Base-by-base conservation (phyloP, 1,284 basidiomycete genomes). In the Porodaedalea pini region DNA sequence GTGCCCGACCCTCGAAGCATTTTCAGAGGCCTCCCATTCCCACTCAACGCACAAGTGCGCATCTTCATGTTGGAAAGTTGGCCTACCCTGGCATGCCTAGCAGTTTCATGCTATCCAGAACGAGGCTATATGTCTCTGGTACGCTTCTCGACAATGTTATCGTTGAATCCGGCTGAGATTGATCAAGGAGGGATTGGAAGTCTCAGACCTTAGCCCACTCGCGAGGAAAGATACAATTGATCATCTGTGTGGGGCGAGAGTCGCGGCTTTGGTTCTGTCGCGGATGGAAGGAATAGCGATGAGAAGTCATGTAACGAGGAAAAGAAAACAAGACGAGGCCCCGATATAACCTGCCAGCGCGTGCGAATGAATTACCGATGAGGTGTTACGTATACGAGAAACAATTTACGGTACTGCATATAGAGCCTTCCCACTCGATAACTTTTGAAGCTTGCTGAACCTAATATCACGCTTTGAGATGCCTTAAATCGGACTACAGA, bases 161-260 rank as follows among this genome's bases (percentile, higher is more conserved):
- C 61, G 68, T 70, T 69, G 73, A 75, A 70, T 77, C 73, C 79
- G 41, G 73, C 74, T 70, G 79, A 77, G 74, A 77, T 69, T 78
- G 63, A 74, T 78, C 73, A 57, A 73, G 73, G 74, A 70, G 73
- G n/a, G 77, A 76, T 68, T 73, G 62, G 62, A 71, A 78, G 72
- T 67, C 79, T 82, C 81, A 82, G 80, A 82, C 79, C 79, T 80
- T 82, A 73, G 73, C 79, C 80, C 79, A 75, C 80, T 80, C 78
- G 75, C 70, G 63, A 78, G 56, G 48, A 66, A 61, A 69, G 70
- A 57, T 50, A 45, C 41, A 32, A 5, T 7, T 8, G 15, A 15
- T 44, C 68, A 68, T 72, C 77, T 78, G 59, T 66, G 79, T 70
- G 62, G 67, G n/a, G n/a, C 74, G 76, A 81, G 78, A 75, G 62